Evolutionary conservation across 2,329 filamentous ascomycete genomes (phyloP).

Genomic region (Ampelomyces quisqualis): DNA sequence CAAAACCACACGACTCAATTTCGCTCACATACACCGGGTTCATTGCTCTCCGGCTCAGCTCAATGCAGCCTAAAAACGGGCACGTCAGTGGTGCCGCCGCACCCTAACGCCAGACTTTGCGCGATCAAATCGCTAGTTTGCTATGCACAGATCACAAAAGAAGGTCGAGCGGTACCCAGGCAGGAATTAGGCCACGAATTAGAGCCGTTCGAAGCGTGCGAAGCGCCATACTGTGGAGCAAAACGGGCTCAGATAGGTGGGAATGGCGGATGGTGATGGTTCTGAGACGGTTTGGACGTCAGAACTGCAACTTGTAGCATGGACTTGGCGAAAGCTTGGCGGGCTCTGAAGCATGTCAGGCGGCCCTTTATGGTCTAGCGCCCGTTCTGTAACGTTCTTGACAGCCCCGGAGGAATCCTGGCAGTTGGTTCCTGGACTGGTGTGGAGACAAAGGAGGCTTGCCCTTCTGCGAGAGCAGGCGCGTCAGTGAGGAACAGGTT

Average conservation of each 20-base stretch:
- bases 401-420: not conserved
- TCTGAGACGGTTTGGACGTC: slow-evolving; percentile 24
- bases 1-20: too few relatives aligned
- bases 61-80: slow-evolving; percentile 10
- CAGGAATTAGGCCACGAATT: slow-evolving; percentile 17
- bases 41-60: slow-evolving; percentile 10
- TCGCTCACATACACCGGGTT: too few relatives aligned
- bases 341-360: slow-evolving; percentile 13
- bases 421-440: not conserved
- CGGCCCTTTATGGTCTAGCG: slow-evolving; percentile 3
- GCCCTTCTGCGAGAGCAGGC: too few relatives aligned
- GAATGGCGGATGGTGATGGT: slow-evolving; percentile 7
- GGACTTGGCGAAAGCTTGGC: slow-evolving; percentile 25
- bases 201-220: slow-evolving; percentile 15
- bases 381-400: not conserved
- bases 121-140: slow-evolving; percentile 8
- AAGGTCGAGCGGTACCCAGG: slow-evolving; percentile 8
- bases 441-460: not conserved
- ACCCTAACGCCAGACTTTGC: too few relatives aligned
- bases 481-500: too few relatives aligned
- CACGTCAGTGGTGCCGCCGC: too few relatives aligned
- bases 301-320: slow-evolving; percentile 18
- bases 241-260: slow-evolving; percentile 1
- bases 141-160: slow-evolving; percentile 13
- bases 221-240: slow-evolving; percentile 14